Evolutionary conservation across 129 eudicot genomes (phyloP).

Genomic region (Centella asiatica): DNA sequence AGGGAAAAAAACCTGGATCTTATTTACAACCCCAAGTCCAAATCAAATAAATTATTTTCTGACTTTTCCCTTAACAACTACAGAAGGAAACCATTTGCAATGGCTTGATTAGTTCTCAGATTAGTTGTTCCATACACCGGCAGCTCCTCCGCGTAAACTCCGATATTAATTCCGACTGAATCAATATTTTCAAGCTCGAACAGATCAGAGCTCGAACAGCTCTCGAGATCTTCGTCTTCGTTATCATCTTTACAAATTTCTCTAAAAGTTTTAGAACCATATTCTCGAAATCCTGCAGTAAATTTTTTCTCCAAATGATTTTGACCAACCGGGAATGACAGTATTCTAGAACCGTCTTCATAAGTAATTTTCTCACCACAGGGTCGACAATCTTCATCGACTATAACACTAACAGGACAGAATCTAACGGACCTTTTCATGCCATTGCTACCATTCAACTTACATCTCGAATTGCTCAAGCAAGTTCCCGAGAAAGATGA

Average conservation of each 20-base stretch:
- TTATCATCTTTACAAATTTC: conserved; percentile 14
- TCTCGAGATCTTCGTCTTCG: conserved; percentile 38
- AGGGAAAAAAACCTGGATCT: background rate
- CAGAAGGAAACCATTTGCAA: conserved; percentile 23
- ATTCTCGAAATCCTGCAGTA: background rate
- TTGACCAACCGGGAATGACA: conserved; percentile 25
- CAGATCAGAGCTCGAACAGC: conserved; percentile 75
- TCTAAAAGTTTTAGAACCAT: conserved; percentile 18
- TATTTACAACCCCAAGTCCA: background rate
- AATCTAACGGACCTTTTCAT: conserved; percentile 66
- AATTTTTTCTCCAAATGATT: conserved; percentile 28
- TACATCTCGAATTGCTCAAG: conserved; percentile 28
- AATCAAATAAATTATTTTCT: too few relatives aligned
- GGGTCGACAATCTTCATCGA: conserved; percentile 26
- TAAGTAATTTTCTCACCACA: conserved; percentile 22
- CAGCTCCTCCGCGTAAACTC: conserved; percentile 43
- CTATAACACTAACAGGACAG: conserved; percentile 43
- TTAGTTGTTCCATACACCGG: conserved; percentile 81
- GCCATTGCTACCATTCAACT: conserved; percentile 20
- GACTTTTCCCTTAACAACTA: background rate
- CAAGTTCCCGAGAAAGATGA: conserved; percentile 53
- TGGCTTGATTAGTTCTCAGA: conserved; percentile 42
- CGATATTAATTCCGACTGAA: conserved; percentile 19
- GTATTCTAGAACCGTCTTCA: conserved; percentile 14
- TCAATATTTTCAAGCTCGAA: conserved; percentile 70